Evolutionary conservation across 192 early-diverging fungal species (phyloP), one percentile per base, ranked within the genome.

Genomic region (Coemansia sp.): DNA sequence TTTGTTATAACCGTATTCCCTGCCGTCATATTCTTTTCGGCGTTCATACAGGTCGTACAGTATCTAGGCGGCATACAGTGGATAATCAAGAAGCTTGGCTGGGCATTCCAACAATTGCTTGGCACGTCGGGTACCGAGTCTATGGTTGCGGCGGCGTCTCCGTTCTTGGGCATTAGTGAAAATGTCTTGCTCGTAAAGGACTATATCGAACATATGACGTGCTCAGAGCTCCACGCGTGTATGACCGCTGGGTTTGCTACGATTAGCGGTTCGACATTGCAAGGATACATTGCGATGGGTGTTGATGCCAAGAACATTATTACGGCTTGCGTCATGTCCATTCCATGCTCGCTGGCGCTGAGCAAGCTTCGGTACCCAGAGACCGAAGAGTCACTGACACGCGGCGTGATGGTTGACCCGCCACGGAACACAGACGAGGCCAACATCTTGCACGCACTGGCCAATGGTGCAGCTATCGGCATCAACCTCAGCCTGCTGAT

Each of bases 191-290:
- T 96, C 64, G 88, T 95, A 35, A 87, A 86, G 49, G 93, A 93
- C 62, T 95, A 92, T 69, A 66, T 96, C 11, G 86, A 89, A 66
- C 88, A 89, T 71, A 90, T 94, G 89, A 96, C 95, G 46, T 84
- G 73, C 10, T 89, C 93, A 7, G 95, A 96, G 82, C 77, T 96
- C 57, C 93, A 95, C 78, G 88, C 93, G 35, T 87, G 91, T 81
- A 90, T 96, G 91, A 87, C 88, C 10, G 93, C 92, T 57, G 95
- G 95, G 67, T 96, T 96, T 78, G 89, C 95, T 46, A 96, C 95
- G 60, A 90, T 96, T 68, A 89, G 93, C 53, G 94, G 92, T 39
- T 94, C 95, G 3, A 90, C 91, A 9, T 80, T 93, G 26, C 81
- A 89, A 49, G 91, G 85, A 43, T 95, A 94, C 75, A 85, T 91